Evolutionary conservation across 176 grass and related monocot species (phyloP).

Genomic region (Eragrostis curvula): DNA sequence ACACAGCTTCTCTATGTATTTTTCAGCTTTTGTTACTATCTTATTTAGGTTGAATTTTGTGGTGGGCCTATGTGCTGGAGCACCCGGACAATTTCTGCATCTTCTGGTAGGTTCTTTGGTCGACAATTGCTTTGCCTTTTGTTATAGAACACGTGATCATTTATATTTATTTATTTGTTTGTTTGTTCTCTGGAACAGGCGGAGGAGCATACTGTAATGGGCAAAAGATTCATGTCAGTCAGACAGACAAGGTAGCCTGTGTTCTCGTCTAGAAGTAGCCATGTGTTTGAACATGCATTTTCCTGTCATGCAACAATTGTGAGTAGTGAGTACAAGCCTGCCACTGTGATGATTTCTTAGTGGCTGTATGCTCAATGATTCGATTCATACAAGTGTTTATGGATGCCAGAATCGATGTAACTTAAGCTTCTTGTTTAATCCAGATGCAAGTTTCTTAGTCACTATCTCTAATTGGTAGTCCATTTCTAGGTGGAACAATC

Average conservation of each 20-base stretch:
- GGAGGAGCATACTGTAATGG: conserved; percentile 96
- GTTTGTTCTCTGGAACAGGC: conserved; percentile 64
- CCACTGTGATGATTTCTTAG: conserved; percentile 6
- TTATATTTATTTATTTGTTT: conserved; percentile 29
- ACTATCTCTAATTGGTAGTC: conserved; percentile 31
- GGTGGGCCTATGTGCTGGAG: conserved; percentile 97
- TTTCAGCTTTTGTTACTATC: conserved; percentile 27
- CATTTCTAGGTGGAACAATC: conserved; percentile 89
- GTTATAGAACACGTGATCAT: not conserved
- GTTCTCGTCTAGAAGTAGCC: conserved; percentile 27
- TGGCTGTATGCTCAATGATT: not conserved
- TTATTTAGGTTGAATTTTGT: conserved; percentile 87
- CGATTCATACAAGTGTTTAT: conserved; percentile 37
- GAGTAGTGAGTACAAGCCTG: not conserved
- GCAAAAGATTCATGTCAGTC: conserved; percentile 92
- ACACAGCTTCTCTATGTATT: conserved; percentile 17
- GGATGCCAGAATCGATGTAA: conserved; percentile 17
- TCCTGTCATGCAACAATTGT: conserved; percentile 18
- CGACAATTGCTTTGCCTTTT: conserved; percentile 19
- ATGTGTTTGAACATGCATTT: not conserved
- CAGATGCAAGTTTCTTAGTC: conserved; percentile 7
- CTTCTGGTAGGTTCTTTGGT: conserved; percentile 63
- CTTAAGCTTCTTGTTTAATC: conserved; percentile 3
- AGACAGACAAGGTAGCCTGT: conserved; percentile 72
- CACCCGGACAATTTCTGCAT: conserved; percentile 85